A percentile compares a stretch with the other conserved stretches of the same genome.
These are phyloP conservation scores for Arctostaphylos glauca DNA, from an alignment of 148 eudicot genomes.

Conservation along the genomic window DNA sequence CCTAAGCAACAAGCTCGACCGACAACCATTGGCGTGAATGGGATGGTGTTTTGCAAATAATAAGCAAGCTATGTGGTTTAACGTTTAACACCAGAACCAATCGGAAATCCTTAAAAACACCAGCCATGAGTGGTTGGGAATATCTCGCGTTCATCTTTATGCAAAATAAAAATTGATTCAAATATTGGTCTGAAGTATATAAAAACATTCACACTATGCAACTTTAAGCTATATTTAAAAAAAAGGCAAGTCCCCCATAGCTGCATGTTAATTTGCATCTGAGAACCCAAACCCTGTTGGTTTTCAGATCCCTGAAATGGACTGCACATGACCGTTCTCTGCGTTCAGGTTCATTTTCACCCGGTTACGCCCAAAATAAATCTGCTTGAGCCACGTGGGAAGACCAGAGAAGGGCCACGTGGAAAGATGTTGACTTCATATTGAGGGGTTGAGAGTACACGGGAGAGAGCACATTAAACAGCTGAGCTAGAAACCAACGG, in stretches of 20 bases:
- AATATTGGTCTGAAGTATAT: background rate
- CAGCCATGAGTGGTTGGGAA: too few relatives aligned
- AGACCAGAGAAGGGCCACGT: background rate
- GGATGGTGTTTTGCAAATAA: too few relatives aligned
- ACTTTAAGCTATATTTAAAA: background rate
- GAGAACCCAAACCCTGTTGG: background rate
- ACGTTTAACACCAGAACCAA: too few relatives aligned
- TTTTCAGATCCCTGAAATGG: background rate
- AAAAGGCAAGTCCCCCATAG: background rate
- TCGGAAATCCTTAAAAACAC: too few relatives aligned
- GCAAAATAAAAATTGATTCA: too few relatives aligned
- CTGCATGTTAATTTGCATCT: background rate
- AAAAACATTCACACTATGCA: background rate
- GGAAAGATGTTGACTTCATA: background rate
- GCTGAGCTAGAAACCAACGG: slow-evolving; percentile 28
- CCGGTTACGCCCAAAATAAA: background rate
- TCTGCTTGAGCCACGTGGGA: slow-evolving; percentile 2
- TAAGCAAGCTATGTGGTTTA: too few relatives aligned
- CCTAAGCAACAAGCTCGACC: too few relatives aligned
- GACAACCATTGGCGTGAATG: too few relatives aligned
- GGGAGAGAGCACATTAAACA: slow-evolving; percentile 10
- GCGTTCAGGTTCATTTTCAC: background rate
- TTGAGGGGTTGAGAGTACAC: slow-evolving; percentile 16
- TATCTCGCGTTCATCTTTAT: too few relatives aligned
- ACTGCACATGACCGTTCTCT: background rate